A percentile compares a stretch with the other conserved stretches of the same genome.
Conservation (phyloP, 2,329 filamentous ascomycete species). For the Cladobotryum protrusum region DNA sequence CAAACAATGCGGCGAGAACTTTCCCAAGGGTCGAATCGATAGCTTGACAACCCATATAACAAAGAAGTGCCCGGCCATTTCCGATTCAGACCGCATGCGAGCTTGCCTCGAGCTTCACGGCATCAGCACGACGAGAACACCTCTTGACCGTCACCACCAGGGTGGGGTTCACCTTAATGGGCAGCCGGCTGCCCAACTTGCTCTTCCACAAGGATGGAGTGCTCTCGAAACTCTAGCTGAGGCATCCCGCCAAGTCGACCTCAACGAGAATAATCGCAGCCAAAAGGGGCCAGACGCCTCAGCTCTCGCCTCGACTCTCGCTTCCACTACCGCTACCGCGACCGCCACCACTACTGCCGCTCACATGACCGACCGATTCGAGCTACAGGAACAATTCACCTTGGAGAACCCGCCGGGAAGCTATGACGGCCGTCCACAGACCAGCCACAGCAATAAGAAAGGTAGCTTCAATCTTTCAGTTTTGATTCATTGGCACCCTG, state of each 20-base stretch:
- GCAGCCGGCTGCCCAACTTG: slow-evolving; percentile 22
- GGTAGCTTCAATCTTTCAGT: slow-evolving; percentile 14
- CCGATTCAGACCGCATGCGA: slow-evolving; percentile 66
- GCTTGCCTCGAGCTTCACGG: slow-evolving; percentile 68
- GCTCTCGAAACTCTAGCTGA: slow-evolving; percentile 82
- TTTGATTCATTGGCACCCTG: background rate
- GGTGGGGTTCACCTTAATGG: slow-evolving; percentile 23
- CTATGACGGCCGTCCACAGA: slow-evolving; percentile 35
- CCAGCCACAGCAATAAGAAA: slow-evolving; percentile 17
- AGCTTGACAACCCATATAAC: slow-evolving; percentile 74
- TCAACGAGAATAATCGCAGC: slow-evolving; percentile 53
- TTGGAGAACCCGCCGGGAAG: slow-evolving; percentile 48
- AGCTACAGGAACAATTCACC: slow-evolving; percentile 54
- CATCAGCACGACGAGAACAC: slow-evolving; percentile 46
- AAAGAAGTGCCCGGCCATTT: slow-evolving; percentile 78
- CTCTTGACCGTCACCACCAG: slow-evolving; percentile 25
- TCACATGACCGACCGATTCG: slow-evolving; percentile 35
- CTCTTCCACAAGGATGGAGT: slow-evolving; percentile 60
- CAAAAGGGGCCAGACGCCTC: slow-evolving; percentile 32
- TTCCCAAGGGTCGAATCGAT: slow-evolving; percentile 84
- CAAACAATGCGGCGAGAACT: slow-evolving; percentile 81
- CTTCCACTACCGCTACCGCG: slow-evolving; percentile 2
- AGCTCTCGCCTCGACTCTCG: slow-evolving; percentile 20
- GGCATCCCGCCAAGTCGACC: slow-evolving; percentile 73
- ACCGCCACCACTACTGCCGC: slow-evolving; percentile 12